Base-by-base conservation (phyloP, 441 rosid genomes). In the Lepidium campestre region DNA sequence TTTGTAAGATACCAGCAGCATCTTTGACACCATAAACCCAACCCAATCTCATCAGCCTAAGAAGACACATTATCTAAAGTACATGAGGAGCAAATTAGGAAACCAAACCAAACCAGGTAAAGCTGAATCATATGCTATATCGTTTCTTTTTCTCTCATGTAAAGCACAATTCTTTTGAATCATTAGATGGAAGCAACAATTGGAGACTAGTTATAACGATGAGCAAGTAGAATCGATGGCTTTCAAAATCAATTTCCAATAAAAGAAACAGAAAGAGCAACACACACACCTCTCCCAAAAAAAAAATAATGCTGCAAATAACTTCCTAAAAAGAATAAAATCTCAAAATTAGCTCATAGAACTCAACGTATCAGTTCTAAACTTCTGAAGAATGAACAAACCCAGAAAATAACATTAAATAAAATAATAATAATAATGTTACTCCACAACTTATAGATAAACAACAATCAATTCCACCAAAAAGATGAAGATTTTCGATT, bases 291-390 rank as follows among this genome's bases (percentile, higher is more conserved):
- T 29, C 46, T 22, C 5, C 5, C 9, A 0, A 39, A 4, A 27
- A 27, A 9, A 17, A 18, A 13, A 8, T 29, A 1, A 29, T 29
- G 13, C 41, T 57, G 42, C 32, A 55, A 54, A 54, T 35, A 54
- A 6, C 42, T 54, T 44, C 40, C 0, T 53, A 67, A 44, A 66
- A 8, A 17, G 40, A 46, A 59, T 3, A 39, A 23, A 29, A 50
- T 41, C 19, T 54, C 39, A 55, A 40, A 64, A 57, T 58, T 32
- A 65, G 71, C 62, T 34, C 45, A 58, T 10, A 58, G 8, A 73
- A 60, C 67, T 59, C 72, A 59, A 73, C 62, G 45, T 19, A 4
- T 7, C 14, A 44, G 65, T 27, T 46, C 23, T 8, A 48, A 49
- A 8, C 59, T 71, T 57, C 7, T 47, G 23, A 46, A 62, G 34